A percentile compares a stretch with the other conserved stretches of the same genome.
These are phyloP conservation scores for Rosa persica DNA, from an alignment of 306 rosid genomes.

Conservation along the genomic window DNA sequence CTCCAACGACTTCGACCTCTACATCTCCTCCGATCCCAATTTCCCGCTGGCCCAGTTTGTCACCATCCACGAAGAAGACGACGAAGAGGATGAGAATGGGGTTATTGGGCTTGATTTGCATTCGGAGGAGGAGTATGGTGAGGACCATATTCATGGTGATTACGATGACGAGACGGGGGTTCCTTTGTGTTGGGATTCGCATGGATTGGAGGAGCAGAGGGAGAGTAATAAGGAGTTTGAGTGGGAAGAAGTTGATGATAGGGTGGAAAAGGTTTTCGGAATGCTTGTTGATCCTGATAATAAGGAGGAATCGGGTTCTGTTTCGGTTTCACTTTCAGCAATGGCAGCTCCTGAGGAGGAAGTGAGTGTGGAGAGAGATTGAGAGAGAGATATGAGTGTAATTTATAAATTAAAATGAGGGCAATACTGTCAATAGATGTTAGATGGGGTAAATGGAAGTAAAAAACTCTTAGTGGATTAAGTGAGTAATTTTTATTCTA, in stretches of 20 bases:
- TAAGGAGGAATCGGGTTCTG: constrained; percentile 34
- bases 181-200: constrained; percentile 68
- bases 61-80: constrained; percentile 9
- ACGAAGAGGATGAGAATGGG: constrained; percentile 31
- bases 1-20: constrained; percentile 42
- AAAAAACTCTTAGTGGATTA: too few species aligned
- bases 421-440: too few species aligned
- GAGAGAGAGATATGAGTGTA: too few species aligned
- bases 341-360: constrained; percentile 33
- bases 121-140: constrained; percentile 49
- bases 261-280: constrained; percentile 57
- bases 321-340: constrained; percentile 17
- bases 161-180: constrained; percentile 46
- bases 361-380: constrained; percentile 27
- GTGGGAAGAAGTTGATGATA: constrained; percentile 83
- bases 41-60: constrained; percentile 24
- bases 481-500: too few species aligned
- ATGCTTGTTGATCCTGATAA: constrained; percentile 39
- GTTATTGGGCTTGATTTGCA: constrained; percentile 42
- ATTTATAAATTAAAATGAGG: too few species aligned
- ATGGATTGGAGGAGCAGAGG: constrained; percentile 57
- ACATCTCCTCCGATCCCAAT: constrained; percentile 40
- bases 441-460: too few species aligned
- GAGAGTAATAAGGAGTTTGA: constrained; percentile 64
- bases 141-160: constrained; percentile 26